Conservation (phyloP, 176 grass and related monocot species). For the Canna indica region DNA sequence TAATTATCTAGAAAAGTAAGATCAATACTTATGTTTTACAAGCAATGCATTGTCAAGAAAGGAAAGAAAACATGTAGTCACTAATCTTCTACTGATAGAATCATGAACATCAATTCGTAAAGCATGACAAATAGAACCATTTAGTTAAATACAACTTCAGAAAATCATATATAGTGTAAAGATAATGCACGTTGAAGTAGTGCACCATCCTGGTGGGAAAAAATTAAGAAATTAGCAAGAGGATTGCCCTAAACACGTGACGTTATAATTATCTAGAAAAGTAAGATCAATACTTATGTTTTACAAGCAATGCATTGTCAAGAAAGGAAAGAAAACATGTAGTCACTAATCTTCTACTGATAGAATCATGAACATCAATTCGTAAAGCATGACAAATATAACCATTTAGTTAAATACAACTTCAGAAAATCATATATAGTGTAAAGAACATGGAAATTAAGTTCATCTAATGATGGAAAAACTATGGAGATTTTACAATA, state of each 20-base stretch:
- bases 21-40: neutral
- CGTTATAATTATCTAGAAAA: neutral
- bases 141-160: no score
- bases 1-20: neutral
- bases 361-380: no score
- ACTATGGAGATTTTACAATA: no score
- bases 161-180: no score
- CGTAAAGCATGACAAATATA: no score
- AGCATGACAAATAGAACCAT: no score
- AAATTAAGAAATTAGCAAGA: conserved; percentile 27
- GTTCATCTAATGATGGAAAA: neutral
- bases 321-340: neutral
- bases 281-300: neutral
- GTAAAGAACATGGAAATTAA: neutral
- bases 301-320: no score
- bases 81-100: neutral
- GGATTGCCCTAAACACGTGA: conserved; percentile 3
- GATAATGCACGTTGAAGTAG: conserved; percentile 78
- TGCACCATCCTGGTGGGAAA: conserved; percentile 45
- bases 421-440: no score
- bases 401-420: no score
- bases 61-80: neutral
- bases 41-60: no score
- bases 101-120: no score
- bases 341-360: neutral